These are phyloP conservation scores for Fraxinus floribunda DNA, from an alignment of 305 asterid species.

Conservation along the genomic window DNA sequence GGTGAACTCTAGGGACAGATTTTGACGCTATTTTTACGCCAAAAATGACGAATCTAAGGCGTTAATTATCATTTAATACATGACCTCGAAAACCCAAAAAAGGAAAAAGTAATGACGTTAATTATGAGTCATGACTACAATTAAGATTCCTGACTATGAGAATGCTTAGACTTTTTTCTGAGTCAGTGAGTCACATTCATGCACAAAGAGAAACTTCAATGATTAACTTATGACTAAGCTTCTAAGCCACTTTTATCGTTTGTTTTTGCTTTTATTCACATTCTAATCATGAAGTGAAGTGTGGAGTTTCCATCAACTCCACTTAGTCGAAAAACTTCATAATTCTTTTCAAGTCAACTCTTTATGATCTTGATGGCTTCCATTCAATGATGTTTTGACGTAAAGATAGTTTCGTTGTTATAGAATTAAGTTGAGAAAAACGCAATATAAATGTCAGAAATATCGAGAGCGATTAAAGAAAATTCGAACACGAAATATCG, in stretches of 20 bases:
- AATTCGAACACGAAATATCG: not conserved
- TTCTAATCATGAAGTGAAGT: not conserved
- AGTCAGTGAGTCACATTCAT: conserved; percentile 17
- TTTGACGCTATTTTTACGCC: conserved; percentile 28
- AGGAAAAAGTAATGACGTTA: conserved; percentile 8
- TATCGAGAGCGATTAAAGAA: not conserved
- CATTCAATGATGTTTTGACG: not conserved
- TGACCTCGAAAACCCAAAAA: conserved; percentile 29
- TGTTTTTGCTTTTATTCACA: not conserved
- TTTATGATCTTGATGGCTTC: not conserved
- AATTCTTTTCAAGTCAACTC: not conserved
- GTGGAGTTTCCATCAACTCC: conserved; percentile 24
- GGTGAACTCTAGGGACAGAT: not conserved
- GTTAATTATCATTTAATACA: conserved; percentile 34
- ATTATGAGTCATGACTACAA: conserved; percentile 15
- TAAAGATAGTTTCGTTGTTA: not conserved
- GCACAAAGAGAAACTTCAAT: conserved; percentile 24
- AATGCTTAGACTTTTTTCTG: not conserved
- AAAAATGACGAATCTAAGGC: conserved; percentile 48
- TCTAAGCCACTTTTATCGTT: not conserved
- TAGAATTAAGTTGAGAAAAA: not conserved
- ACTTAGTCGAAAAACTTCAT: conserved; percentile 6
- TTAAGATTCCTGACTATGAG: conserved; percentile 20
- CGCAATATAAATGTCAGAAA: not conserved
- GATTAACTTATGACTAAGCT: not conserved